Percentiles rank a stretch among this genome's conserved stretches.
phyloP scores from a whole-genome alignment of 148 eudicot species.

The Vaccinium corymbosum region DNA sequence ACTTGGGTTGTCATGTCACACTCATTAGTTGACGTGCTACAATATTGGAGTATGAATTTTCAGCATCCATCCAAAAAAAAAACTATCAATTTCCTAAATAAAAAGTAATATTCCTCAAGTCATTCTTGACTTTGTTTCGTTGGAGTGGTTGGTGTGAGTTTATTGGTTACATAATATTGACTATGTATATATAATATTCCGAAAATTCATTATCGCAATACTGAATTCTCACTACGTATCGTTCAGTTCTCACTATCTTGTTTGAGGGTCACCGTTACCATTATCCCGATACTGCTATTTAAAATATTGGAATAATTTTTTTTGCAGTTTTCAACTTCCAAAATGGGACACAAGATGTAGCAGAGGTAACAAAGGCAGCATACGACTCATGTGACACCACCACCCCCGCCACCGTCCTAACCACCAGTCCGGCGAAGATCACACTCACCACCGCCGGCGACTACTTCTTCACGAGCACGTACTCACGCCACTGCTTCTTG shows the following conservation, averaged over 20 bases:
- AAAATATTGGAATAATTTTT: neutral
- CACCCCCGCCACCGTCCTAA: conserved; percentile 8
- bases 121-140: neutral
- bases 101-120: no score
- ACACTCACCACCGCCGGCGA: conserved; percentile 29
- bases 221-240: no score
- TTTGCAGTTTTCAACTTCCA: conserved; percentile 26
- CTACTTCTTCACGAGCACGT: conserved; percentile 35
- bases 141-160: neutral
- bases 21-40: no score
- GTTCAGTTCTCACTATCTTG: no score
- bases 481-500: conserved; percentile 24
- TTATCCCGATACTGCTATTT: neutral
- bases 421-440: conserved; percentile 27
- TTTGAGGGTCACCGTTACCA: neutral
- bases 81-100: no score
- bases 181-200: neutral
- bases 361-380: conserved; percentile 20
- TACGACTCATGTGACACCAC: conserved; percentile 22
- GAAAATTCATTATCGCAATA: no score
- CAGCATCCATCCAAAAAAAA: no score
- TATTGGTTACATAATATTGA: neutral
- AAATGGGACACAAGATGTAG: conserved; percentile 24
- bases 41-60: no score
- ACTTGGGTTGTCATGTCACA: no score